A percentile compares a stretch with the other conserved stretches of the same genome.
Conservation (phyloP, 202 grass and related monocot genomes). For the Sporobolus alterniflorus region DNA sequence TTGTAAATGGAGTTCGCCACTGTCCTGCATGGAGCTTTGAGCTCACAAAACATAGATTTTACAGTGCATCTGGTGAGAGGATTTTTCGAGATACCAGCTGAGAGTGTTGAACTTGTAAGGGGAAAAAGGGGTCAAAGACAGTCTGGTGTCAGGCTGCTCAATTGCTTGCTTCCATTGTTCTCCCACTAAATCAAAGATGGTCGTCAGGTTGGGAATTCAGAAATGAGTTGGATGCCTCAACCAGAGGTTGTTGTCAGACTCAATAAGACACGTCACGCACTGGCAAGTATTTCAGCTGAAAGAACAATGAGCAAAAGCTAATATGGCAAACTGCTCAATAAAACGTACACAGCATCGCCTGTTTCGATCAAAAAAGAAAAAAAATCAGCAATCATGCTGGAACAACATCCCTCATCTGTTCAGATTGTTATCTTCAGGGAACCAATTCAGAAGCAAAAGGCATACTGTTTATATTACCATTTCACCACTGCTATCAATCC, state of each 20-base stretch:
- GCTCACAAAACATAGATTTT: constrained; percentile 27
- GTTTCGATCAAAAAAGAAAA: no score
- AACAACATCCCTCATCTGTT: not conserved
- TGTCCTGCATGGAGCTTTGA: constrained; percentile 18
- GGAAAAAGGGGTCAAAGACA: constrained; percentile 1
- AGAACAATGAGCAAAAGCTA: not conserved
- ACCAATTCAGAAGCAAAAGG: not conserved
- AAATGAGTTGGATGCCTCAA: constrained; percentile 52
- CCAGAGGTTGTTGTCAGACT: constrained; percentile 37
- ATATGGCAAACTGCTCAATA: constrained; percentile 24
- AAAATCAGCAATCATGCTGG: constrained; percentile 16
- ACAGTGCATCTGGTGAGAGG: constrained; percentile 4
- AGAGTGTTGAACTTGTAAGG: not conserved
- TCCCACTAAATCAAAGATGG: constrained; percentile 29
- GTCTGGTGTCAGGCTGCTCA: constrained; percentile 37
- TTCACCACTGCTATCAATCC: constrained; percentile 25
- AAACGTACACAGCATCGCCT: not conserved
- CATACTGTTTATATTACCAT: not conserved
- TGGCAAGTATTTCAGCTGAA: constrained; percentile 22
- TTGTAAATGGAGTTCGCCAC: constrained; percentile 35
- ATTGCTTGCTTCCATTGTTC: constrained; percentile 2
- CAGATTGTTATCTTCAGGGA: not conserved
- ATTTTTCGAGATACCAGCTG: constrained; percentile 15
- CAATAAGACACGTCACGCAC: constrained; percentile 27
- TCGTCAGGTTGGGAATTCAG: constrained; percentile 29